These are phyloP conservation scores for Urtica urens DNA, from an alignment of 306 rosid species.

Conservation along the genomic window DNA sequence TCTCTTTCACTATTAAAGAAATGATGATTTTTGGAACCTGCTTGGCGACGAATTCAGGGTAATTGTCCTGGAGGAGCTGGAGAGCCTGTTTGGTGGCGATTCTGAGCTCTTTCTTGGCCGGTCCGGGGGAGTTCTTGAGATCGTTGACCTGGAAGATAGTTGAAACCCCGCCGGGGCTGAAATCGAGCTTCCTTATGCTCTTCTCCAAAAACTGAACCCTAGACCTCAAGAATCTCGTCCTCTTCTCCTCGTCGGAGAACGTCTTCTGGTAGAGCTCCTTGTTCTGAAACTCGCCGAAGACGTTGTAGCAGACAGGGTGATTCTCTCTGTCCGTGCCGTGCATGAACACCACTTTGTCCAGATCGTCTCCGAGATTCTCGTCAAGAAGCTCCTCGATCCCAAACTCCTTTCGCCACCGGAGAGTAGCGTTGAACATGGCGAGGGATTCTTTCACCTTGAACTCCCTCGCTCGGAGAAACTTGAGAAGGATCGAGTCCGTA, in stretches of 20 bases:
- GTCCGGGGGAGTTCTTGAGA: conserved; percentile 76
- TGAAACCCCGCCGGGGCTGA: conserved; percentile 45
- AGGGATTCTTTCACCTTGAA: conserved; percentile 58
- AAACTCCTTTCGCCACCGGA: conserved; percentile 63
- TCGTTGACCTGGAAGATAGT: conserved; percentile 81
- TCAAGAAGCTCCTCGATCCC: conserved; percentile 49
- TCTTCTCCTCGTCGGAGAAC: conserved; percentile 41
- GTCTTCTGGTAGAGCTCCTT: conserved; percentile 59
- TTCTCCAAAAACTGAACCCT: conserved; percentile 76
- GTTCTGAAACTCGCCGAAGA: conserved; percentile 89
- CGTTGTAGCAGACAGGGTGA: conserved; percentile 81
- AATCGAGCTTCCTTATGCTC: conserved; percentile 76
- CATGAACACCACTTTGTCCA: conserved; percentile 81
- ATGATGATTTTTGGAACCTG: conserved; percentile 29
- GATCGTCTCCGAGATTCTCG: conserved; percentile 67
- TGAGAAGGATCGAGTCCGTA: conserved; percentile 65
- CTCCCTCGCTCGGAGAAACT: conserved; percentile 80
- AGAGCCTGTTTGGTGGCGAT: conserved; percentile 69
- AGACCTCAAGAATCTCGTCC: conserved; percentile 62
- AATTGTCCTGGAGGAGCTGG: conserved; percentile 84
- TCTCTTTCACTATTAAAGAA: not conserved
- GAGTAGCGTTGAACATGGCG: conserved; percentile 51
- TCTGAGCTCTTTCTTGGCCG: conserved; percentile 60
- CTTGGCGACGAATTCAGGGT: conserved; percentile 87
- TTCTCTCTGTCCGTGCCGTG: conserved; percentile 56